Evolutionary conservation across 257 asterid genomes (phyloP).

Genomic region (Solanum virginianum): DNA sequence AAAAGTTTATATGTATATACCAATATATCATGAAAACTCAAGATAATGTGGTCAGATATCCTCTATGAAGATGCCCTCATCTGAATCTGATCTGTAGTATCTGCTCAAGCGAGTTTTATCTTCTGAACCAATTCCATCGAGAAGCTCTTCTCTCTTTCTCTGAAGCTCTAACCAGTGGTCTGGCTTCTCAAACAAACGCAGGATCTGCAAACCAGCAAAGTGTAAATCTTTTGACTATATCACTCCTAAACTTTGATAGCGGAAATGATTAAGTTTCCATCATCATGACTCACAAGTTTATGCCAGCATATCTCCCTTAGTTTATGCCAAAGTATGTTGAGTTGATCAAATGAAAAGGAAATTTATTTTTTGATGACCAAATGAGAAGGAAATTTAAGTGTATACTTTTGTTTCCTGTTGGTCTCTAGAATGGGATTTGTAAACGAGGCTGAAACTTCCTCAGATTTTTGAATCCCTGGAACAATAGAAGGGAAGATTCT

Average conservation of each 20-base stretch:
- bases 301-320: background rate
- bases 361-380: background rate
- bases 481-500: background rate
- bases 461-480: background rate
- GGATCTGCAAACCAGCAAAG: conserved; percentile 31
- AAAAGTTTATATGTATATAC: background rate
- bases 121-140: conserved; percentile 11
- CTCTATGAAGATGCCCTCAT: conserved; percentile 11
- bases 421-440: background rate
- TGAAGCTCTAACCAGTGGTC: conserved; percentile 34
- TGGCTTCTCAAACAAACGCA: conserved; percentile 44
- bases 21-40: background rate
- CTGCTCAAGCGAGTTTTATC: conserved; percentile 12
- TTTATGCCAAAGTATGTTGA: background rate
- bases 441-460: background rate
- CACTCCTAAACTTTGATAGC: background rate
- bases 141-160: conserved; percentile 29
- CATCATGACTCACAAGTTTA: background rate
- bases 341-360: background rate
- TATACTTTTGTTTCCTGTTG: background rate
- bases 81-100: conserved; percentile 12
- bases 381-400: background rate
- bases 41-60: background rate
- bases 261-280: background rate
- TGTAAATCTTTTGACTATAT: background rate